Conservation (phyloP, 176 grass and related monocot genomes). For the Cenchrus americanus region DNA sequence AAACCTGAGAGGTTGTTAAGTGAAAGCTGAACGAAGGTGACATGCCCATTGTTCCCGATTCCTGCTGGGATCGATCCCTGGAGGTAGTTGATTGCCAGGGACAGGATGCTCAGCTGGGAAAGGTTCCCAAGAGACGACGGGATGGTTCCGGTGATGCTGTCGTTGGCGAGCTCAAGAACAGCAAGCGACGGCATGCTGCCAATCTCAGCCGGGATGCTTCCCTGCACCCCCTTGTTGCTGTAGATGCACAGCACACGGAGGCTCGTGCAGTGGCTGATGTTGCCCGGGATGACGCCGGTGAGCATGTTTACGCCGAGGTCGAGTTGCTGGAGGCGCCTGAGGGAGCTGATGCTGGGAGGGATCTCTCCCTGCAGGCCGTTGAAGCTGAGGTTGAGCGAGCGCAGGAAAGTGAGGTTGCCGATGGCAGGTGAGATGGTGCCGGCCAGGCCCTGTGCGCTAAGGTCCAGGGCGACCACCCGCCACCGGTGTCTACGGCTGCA, state of each 20-base stretch:
- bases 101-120: neutral
- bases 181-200: neutral
- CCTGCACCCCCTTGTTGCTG: neutral
- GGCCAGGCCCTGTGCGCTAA: neutral
- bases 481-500: neutral
- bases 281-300: conserved; percentile 6
- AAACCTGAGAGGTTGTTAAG: neutral
- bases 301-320: neutral
- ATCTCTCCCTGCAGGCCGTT: neutral
- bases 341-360: conserved; percentile 14
- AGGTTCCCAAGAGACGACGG: neutral
- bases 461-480: conserved; percentile 13
- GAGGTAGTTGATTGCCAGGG: neutral
- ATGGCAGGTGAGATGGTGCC: conserved; percentile 13
- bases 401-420: conserved; percentile 5
- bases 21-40: neutral
- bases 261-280: conserved; percentile 25
- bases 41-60: neutral
- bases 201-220: neutral
- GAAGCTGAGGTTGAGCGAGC: neutral
- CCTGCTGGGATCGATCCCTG: neutral
- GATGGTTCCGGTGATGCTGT: conserved; percentile 1
- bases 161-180: neutral
- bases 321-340: neutral
- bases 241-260: neutral